These are phyloP conservation scores for Vanrija sp. DNA, from an alignment of 1,284 basidiomycete species.

Conservation along the genomic window DNA sequence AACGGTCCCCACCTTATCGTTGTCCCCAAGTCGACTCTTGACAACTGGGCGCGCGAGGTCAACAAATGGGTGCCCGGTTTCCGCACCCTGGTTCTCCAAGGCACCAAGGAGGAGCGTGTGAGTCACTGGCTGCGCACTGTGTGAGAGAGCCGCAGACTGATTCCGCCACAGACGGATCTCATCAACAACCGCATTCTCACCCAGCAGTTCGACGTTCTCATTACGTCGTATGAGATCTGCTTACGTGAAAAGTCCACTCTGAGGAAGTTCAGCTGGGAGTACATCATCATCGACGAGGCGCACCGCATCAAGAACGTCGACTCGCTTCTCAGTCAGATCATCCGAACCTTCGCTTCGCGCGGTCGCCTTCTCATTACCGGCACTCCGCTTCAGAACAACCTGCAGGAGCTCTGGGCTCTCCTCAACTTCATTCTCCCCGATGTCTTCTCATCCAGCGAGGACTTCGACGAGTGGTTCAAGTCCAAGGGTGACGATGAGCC, in stretches of 20 bases:
- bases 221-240: slow-evolving; percentile 97
- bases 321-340: slow-evolving; percentile 92
- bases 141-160: not conserved
- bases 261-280: slow-evolving; percentile 95
- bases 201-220: slow-evolving; percentile 88
- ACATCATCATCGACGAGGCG: slow-evolving; percentile 98
- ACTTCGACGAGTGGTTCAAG: slow-evolving; percentile 75
- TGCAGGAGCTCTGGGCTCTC: slow-evolving; percentile 94
- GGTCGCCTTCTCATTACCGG: slow-evolving; percentile 93
- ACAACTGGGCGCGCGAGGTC: slow-evolving; percentile 96
- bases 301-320: slow-evolving; percentile 99
- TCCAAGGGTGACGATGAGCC: slow-evolving; percentile 66
- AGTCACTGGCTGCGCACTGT: slow-evolving; percentile 18
- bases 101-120: slow-evolving; percentile 82
- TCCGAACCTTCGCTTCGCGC: slow-evolving; percentile 82
- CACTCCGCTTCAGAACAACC: slow-evolving; percentile 94
- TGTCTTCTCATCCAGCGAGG: slow-evolving; percentile 63
- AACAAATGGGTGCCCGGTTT: slow-evolving; percentile 88
- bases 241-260: slow-evolving; percentile 87
- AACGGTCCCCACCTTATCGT: slow-evolving; percentile 87
- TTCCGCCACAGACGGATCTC: slow-evolving; percentile 57
- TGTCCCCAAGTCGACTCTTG: slow-evolving; percentile 94
- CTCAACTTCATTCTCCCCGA: slow-evolving; percentile 85
- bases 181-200: slow-evolving; percentile 75
- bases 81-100: slow-evolving; percentile 75